phyloP scores from a whole-genome alignment of 208 protist species.

The Leptomonas pyrrhocoris region DNA sequence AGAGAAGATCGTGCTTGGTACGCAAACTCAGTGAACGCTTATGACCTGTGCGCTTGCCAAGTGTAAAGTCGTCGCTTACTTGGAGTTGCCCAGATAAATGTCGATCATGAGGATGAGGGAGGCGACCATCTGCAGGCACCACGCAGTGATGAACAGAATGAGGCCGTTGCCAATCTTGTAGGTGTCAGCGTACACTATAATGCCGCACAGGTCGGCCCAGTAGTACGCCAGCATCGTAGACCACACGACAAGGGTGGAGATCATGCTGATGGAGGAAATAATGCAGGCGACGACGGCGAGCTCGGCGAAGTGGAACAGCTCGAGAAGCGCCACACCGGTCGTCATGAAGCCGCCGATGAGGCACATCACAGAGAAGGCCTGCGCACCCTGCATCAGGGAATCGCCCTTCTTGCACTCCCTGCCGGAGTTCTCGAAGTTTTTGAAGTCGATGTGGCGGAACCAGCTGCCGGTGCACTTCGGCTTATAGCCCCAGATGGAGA shows the following conservation, averaged over 20 bases:
- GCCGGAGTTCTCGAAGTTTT: conserved; percentile 28
- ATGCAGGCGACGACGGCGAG: conserved; percentile 60
- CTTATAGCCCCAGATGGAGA: conserved; percentile 67
- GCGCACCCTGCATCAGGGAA: conserved; percentile 53
- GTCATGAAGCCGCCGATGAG: conserved; percentile 62
- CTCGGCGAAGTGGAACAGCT: conserved; percentile 60
- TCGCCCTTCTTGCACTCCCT: conserved; percentile 51
- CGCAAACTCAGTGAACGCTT: neutral
- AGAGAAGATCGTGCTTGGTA: neutral
- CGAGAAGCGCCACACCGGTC: conserved; percentile 37
- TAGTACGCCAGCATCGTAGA: conserved; percentile 61
- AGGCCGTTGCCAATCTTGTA: conserved; percentile 55
- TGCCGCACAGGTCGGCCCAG: conserved; percentile 55
- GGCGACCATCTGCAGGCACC: conserved; percentile 54
- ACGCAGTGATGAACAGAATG: conserved; percentile 61
- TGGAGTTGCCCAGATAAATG: conserved; percentile 40
- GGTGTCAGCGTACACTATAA: conserved; percentile 35
- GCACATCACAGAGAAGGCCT: conserved; percentile 71
- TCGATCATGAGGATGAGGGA: conserved; percentile 39
- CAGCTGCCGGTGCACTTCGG: conserved; percentile 52
- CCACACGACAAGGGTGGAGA: conserved; percentile 57
- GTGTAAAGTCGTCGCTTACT: conserved; percentile 38
- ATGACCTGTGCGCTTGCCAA: neutral
- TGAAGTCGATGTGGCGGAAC: conserved; percentile 52
- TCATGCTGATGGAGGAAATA: conserved; percentile 55